Conservation (phyloP, 2,329 filamentous ascomycete genomes). For the Bipolaris cookei region DNA sequence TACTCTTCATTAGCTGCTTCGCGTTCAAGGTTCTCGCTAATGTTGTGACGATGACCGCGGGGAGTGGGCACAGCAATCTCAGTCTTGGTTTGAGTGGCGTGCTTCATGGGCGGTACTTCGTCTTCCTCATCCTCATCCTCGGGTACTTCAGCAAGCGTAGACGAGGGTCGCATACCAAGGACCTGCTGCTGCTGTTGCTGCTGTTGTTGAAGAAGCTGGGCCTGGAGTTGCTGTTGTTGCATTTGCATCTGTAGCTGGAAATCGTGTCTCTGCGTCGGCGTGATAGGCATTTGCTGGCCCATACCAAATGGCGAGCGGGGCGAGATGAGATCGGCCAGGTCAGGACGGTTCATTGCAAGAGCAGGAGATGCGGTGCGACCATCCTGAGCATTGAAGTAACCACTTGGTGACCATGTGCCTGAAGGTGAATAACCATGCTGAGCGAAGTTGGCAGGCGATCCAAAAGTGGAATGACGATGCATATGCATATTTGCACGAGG, state of each 20-base stretch:
- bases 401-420: constrained; percentile 51
- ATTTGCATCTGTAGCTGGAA: constrained; percentile 56
- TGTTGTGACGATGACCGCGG: constrained; percentile 69
- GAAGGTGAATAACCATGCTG: constrained; percentile 65
- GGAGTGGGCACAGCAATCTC: constrained; percentile 68
- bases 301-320: constrained; percentile 68
- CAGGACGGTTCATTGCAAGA: constrained; percentile 45
- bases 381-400: constrained; percentile 48
- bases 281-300: constrained; percentile 54
- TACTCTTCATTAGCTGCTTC: constrained; percentile 88
- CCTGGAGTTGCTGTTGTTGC: constrained; percentile 59
- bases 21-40: constrained; percentile 78
- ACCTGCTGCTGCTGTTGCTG: constrained; percentile 52
- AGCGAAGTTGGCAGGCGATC: constrained; percentile 71
- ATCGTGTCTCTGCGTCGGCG: constrained; percentile 47
- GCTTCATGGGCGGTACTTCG: constrained; percentile 48
- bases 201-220: constrained; percentile 56
- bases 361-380: constrained; percentile 54
- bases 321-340: constrained; percentile 46
- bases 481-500: constrained; percentile 63
- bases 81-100: constrained; percentile 49
- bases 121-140: constrained; percentile 72
- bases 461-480: constrained; percentile 73
- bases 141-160: constrained; percentile 70
- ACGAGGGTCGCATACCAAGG: constrained; percentile 55